Base-by-base conservation (phyloP, 2,329 filamentous ascomycete species). In the Monilinia fructicola region DNA sequence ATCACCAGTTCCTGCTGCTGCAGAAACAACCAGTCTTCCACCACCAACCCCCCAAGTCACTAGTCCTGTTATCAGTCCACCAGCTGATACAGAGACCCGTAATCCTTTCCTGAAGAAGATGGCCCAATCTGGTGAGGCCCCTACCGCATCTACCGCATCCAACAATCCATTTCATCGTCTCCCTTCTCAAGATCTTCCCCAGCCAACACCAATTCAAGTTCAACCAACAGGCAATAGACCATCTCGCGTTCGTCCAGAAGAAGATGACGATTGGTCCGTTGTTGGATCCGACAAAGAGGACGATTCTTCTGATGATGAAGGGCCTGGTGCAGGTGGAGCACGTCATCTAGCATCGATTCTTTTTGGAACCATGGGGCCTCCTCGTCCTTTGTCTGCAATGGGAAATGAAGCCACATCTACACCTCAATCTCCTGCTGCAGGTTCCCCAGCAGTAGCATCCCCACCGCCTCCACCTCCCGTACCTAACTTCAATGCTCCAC, bases 151-250 rank as follows among this genome's bases (percentile, higher is more conserved):
- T 44, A 84, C 88, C 56, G 83, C 85, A 31, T 93, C 91, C n/a
- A 98, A 92, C 12, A 99, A 99, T 76, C 95, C 95, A 5, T 99
- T 98, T 87, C 91, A 96, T 78, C 90, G 93, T 66, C 87, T 96
- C 76, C 87, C 90, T 6, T 86, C 91, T 70, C 83, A 85, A 75
- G 75, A 79, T 77, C 81, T 40, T 79, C 79, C 67, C 83, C 83
- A 75, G 78, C 35, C 63, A 28, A 38, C 79, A 26, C 78, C 81
- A 55, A 71, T 77, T 58, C 67, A 72, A 76, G 82, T 67, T 76
- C 81, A 68, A 76, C 82, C 61, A 28, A 79, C 79, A 38, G 77
- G 77, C 44, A 73, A 77, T 44, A 78, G 81, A 10, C 81, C 85
- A 21, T 84, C 84, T 40, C 83, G 86, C 64, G 81, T 80, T 40